Percentiles rank a stretch among this genome's conserved stretches.
phyloP scores from a whole-genome alignment of 164 flowering plant species.

The Aristolochia fimbriata region DNA sequence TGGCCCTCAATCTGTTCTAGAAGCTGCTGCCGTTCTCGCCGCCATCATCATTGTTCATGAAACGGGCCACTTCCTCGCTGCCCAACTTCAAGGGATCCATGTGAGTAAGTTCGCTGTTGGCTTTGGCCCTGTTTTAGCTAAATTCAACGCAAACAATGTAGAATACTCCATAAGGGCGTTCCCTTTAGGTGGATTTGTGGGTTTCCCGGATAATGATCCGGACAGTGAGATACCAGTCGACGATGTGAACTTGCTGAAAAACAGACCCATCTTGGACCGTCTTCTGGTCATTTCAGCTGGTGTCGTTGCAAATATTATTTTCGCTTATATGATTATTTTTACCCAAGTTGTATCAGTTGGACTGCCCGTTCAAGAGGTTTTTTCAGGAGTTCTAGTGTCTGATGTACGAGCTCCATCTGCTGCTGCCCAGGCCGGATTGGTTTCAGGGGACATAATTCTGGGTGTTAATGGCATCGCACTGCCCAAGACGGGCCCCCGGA shows the following conservation, averaged over 20 bases:
- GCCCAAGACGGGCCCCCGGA: slow-evolving; percentile 38
- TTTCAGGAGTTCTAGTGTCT: slow-evolving; percentile 87
- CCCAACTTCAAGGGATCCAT: slow-evolving; percentile 87
- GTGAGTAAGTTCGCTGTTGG: slow-evolving; percentile 96
- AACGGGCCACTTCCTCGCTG: slow-evolving; percentile 91
- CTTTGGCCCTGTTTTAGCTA: slow-evolving; percentile 94
- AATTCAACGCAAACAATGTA: slow-evolving; percentile 78
- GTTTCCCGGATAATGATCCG: slow-evolving; percentile 97
- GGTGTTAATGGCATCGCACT: slow-evolving; percentile 52
- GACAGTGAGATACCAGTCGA: slow-evolving; percentile 85
- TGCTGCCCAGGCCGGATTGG: slow-evolving; percentile 79
- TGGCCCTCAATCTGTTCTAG: slow-evolving; percentile 63
- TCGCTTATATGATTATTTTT: slow-evolving; percentile 75
- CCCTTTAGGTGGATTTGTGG: slow-evolving; percentile 98
- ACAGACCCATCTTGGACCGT: slow-evolving; percentile 80
- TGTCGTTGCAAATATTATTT: slow-evolving; percentile 75
- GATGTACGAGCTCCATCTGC: slow-evolving; percentile 74
- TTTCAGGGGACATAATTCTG: slow-evolving; percentile 79
- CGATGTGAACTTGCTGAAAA: slow-evolving; percentile 77
- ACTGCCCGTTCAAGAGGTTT: slow-evolving; percentile 83
- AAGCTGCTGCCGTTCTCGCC: slow-evolving; percentile 69
- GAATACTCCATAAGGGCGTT: slow-evolving; percentile 93
- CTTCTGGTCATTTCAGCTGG: slow-evolving; percentile 88
- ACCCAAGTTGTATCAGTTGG: slow-evolving; percentile 75
- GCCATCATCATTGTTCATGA: slow-evolving; percentile 88